Percentiles rank a stretch among this genome's conserved stretches.
These are phyloP conservation scores for Mycena chlorophos DNA, from an alignment of 768 basidiomycete species.

Conservation along the genomic window DNA sequence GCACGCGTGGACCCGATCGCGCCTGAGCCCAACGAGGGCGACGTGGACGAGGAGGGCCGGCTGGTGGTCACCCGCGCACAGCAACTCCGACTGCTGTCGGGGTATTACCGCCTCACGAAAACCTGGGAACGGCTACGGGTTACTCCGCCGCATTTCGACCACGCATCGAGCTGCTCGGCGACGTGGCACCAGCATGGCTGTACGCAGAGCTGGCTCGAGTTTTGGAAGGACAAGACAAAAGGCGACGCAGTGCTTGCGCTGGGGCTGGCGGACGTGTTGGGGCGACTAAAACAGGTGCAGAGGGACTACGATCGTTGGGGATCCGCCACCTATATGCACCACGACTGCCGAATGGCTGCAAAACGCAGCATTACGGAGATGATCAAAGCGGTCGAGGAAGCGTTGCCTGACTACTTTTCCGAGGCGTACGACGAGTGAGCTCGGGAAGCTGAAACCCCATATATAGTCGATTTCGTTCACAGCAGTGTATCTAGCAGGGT, in stretches of 20 bases:
- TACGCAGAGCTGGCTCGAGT: constrained; percentile 71
- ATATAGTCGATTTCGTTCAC: no score
- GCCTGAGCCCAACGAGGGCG: constrained; percentile 28
- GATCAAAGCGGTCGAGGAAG: constrained; percentile 57
- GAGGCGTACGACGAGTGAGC: constrained; percentile 33
- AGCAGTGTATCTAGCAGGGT: no score
- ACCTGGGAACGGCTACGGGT: constrained; percentile 66
- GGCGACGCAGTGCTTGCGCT: constrained; percentile 59
- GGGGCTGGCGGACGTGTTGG: constrained; percentile 66
- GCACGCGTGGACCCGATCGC: constrained; percentile 31
- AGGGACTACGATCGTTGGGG: constrained; percentile 74
- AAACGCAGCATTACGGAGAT: constrained; percentile 55
- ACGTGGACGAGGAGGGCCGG: constrained; percentile 43
- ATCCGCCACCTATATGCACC: constrained; percentile 76
- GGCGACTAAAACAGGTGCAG: constrained; percentile 58
- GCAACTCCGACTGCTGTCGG: constrained; percentile 64
- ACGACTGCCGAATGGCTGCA: constrained; percentile 64
- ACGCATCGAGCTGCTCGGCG: constrained; percentile 60
- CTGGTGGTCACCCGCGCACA: constrained; percentile 58
- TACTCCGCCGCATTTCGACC: constrained; percentile 61
- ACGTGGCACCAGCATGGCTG: constrained; percentile 76
- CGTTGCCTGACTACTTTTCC: constrained; percentile 63
- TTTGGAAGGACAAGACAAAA: constrained; percentile 76
- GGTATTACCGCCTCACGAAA: constrained; percentile 66
- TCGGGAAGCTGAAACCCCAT: no score